Base-by-base conservation (phyloP, 495 filamentous ascomycete species). In the Aspergillus kassunensis region DNA sequence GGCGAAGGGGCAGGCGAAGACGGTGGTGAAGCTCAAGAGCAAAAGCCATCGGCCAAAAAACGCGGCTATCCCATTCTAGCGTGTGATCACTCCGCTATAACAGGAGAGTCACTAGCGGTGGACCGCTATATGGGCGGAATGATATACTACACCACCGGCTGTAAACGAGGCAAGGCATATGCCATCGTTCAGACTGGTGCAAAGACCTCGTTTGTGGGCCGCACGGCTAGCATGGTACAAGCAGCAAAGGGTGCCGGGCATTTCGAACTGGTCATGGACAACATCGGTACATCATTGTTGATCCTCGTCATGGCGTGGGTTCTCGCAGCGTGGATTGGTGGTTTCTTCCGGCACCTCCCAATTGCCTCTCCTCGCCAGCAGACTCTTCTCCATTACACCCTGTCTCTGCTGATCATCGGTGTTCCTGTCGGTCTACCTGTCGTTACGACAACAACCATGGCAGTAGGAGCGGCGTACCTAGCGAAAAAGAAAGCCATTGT, bases 401-500 rank as follows among this genome's bases (percentile, higher is more conserved):
- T 80, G 6, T 88, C 87, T 57, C 85, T 96, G 58, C 85, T 91
- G 58, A 95, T 96, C 59, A 87, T 96, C 54, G 91, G 91, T 81
- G 91, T 96, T 23, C 91, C 91, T 48, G 91, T 96, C 71, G 91
- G 91, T 88, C 88, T 96, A 36, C 91, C 91, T 16, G 91, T 91
- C 52, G 91, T 96, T 65, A 91, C 92, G 53, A 96, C 91, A 51
- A 96, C 91, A 47, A 96, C 91, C 55, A 91, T 96, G 89, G 90
- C 91, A 72, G 91, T 96, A 62, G 91, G 91, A 73, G 91, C 91
- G 63, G 89, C 89, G 41, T 95, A 95, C 69, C 80, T 96, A 54
- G 91, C 91, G 51, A 91, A 89, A 74, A 93, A 95, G 77, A 90
- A 95, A 74, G 91, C 91, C 24, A 96, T 96, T 62, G 91, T 96